Evolutionary conservation across 78 protist species (phyloP).

Genomic region (Polysphondylium violaceum): DNA sequence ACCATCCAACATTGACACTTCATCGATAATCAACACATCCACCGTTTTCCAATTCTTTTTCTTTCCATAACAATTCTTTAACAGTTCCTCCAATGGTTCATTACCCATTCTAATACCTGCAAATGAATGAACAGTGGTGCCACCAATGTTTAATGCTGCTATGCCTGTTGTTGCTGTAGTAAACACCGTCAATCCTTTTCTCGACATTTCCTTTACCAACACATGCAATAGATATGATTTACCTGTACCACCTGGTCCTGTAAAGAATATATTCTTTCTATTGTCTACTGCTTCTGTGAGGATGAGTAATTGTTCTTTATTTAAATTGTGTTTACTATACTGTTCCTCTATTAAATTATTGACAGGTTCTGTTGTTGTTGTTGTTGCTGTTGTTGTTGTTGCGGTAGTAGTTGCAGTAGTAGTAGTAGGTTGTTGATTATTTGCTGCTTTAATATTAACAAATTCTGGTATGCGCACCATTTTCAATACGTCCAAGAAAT

Average conservation of each 20-base stretch:
- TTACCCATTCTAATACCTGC: slow-evolving; percentile 75
- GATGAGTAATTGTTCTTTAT: slow-evolving; percentile 35
- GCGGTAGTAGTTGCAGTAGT: not conserved
- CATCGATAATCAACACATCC: slow-evolving; percentile 88
- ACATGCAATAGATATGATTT: slow-evolving; percentile 69
- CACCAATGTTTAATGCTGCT: slow-evolving; percentile 76
- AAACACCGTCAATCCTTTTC: slow-evolving; percentile 5
- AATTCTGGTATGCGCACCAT: too few species aligned
- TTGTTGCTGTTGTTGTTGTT: not conserved
- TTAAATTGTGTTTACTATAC: slow-evolving; percentile 3
- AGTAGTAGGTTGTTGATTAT: not conserved
- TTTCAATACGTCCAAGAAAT: too few species aligned
- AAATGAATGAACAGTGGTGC: slow-evolving; percentile 85
- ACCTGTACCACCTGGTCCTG: slow-evolving; percentile 90
- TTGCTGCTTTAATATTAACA: not conserved
- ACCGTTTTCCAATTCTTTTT: slow-evolving; percentile 53
- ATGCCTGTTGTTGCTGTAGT: slow-evolving; percentile 85
- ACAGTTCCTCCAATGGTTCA: slow-evolving; percentile 18
- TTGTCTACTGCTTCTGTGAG: slow-evolving; percentile 9
- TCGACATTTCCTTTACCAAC: slow-evolving; percentile 32
- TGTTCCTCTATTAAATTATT: not conserved
- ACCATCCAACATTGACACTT: slow-evolving; percentile 89
- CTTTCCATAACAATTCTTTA: slow-evolving; percentile 2
- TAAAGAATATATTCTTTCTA: slow-evolving; percentile 42
- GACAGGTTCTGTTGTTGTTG: not conserved